Base-by-base conservation (phyloP, 805 yeast species). In the Kuraishia floccosa region DNA sequence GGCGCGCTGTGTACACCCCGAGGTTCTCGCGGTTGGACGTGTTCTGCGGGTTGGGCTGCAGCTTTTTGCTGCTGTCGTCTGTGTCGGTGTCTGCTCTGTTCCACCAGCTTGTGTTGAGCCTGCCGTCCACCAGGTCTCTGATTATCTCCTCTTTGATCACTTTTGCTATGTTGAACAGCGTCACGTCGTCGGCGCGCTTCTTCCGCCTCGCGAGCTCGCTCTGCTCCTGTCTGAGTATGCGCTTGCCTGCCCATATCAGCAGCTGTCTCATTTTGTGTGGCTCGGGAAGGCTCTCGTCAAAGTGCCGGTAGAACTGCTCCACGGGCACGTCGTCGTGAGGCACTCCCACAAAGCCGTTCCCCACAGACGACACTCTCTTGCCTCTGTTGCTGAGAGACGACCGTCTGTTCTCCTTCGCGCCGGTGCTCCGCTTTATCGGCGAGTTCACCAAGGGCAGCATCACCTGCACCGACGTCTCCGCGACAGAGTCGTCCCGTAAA, bases 241-340 rank as follows among this genome's bases (percentile, higher is more conserved):
- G 61, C 36, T 68, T 69, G 20, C 72, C 61, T 39, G 82, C 72
- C 91, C 89, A 80, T 3, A 70, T 58, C 28, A 81, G 46, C 17
- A 82, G 47, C 43, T 78, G 85, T 38, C 78, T 61, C 78, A 82
- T 73, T 38, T 73, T 63, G 41, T 76, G 79, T 2, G 87, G 85
- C 30, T 75, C 87, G 1, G 89, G 82, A 24, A 76, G 41, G 22
- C 67, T 64, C 4, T 58, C 49, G 39, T 79, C 81, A 20, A 81
- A 49, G 42, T 74, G 75, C 43, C 77, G 78, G 47, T 67, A 72
- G 42, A 72, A 72, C 32, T 73, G 75, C 7, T 53, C 41, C 1
- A 61, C 56, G 0, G 72, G 63, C 1, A 81, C 70, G 28, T 72
- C 75, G 1, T 63, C 58, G 46, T 80, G 87, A 2, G 87, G 87